phyloP scores from a whole-genome alignment of 129 eudicot species.

The Flaveria ramosissima region DNA sequence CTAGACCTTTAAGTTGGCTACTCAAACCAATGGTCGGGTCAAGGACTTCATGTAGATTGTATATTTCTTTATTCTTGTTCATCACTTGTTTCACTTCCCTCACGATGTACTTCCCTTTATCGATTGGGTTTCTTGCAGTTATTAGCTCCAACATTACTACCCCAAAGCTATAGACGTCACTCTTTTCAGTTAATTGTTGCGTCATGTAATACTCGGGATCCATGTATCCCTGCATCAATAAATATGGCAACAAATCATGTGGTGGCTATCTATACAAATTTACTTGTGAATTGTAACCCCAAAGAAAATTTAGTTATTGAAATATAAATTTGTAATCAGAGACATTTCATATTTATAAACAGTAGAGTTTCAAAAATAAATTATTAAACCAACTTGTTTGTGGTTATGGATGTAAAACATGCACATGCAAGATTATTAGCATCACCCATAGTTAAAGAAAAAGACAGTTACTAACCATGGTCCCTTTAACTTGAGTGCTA shows the following conservation, averaged over 20 bases:
- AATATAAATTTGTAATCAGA: too few species aligned
- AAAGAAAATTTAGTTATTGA: too few species aligned
- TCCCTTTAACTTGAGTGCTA: conserved; percentile 13
- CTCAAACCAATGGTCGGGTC: neutral
- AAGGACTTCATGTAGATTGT: neutral
- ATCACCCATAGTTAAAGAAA: neutral
- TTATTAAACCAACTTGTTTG: too few species aligned
- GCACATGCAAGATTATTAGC: neutral
- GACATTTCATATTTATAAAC: too few species aligned
- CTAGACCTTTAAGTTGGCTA: conserved; percentile 40
- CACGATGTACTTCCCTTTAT: neutral
- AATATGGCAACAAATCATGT: neutral
- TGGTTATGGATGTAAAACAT: too few species aligned
- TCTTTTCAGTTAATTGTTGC: neutral
- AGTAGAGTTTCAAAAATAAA: too few species aligned
- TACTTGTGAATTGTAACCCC: too few species aligned
- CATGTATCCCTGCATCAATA: conserved; percentile 36
- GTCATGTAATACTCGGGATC: conserved; percentile 1
- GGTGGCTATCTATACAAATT: neutral
- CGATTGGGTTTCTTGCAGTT: conserved; percentile 39
- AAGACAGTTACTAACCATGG: neutral
- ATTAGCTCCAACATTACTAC: conserved; percentile 57
- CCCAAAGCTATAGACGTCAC: conserved; percentile 63
- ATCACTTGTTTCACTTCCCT: neutral
- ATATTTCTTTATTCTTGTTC: neutral